These are phyloP conservation scores for Dactylonectria estremocensis DNA, from an alignment of 2,329 filamentous ascomycete species.

Conservation along the genomic window DNA sequence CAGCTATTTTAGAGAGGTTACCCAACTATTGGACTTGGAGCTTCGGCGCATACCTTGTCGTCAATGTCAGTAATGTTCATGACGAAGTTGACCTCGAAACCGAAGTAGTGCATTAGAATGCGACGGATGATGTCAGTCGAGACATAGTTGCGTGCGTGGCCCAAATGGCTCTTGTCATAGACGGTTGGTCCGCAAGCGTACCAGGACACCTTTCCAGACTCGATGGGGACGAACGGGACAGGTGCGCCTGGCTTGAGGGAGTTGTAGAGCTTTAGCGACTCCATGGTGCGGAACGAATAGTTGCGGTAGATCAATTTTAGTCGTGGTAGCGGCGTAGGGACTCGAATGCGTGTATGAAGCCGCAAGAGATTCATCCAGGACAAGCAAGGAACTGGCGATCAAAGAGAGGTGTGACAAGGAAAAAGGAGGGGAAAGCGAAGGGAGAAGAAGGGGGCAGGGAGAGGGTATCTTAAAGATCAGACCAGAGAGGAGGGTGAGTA, in stretches of 20 bases:
- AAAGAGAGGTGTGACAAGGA: constrained; percentile 35
- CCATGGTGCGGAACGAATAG: constrained; percentile 61
- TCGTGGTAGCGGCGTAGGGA: constrained; percentile 46
- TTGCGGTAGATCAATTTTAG: constrained; percentile 48
- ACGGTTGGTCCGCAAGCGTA: constrained; percentile 92
- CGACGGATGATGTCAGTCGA: constrained; percentile 90
- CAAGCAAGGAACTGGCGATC: constrained; percentile 26
- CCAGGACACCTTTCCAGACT: constrained; percentile 82
- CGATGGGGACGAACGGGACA: constrained; percentile 81
- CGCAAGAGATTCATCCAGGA: constrained; percentile 57
- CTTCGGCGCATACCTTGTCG: constrained; percentile 69
- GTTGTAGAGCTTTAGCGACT: constrained; percentile 82
- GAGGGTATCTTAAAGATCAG: constrained; percentile 29
- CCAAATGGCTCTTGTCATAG: constrained; percentile 86
- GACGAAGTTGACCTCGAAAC: constrained; percentile 86
- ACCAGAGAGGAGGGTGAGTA: constrained; percentile 29
- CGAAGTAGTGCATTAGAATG: constrained; percentile 87
- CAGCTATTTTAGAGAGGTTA: constrained; percentile 38
- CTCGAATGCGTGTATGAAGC: constrained; percentile 48
- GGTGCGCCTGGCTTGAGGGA: constrained; percentile 81
- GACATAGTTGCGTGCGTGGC: constrained; percentile 92
- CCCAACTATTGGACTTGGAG: constrained; percentile 5
- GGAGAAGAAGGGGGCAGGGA: constrained; percentile 32
- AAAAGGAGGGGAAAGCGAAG: constrained; percentile 34
- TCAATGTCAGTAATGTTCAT: constrained; percentile 95